Percentiles rank a stretch among this genome's conserved stretches.
Evolutionary conservation across 2,329 filamentous ascomycete genomes (phyloP).

Genomic region (Fusarium buharicum): DNA sequence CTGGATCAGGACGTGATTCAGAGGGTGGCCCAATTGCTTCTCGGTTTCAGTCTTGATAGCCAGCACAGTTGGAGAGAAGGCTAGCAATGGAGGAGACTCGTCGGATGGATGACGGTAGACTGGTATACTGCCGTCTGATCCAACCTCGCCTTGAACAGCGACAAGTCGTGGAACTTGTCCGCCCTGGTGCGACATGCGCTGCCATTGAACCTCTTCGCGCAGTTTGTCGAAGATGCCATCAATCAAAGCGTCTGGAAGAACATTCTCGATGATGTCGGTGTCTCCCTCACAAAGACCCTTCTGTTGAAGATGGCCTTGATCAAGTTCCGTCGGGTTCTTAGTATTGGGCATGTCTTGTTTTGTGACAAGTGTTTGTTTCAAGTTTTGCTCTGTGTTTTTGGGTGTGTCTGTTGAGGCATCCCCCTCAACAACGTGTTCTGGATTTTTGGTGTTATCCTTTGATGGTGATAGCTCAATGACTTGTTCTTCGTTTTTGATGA

Average conservation of each 20-base stretch:
- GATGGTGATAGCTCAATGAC: not conserved
- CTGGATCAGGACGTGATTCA: conserved; percentile 95
- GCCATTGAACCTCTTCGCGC: conserved; percentile 82
- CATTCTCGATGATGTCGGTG: conserved; percentile 75
- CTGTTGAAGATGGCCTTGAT: conserved; percentile 43
- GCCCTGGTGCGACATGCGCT: conserved; percentile 90
- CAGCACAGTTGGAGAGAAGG: conserved; percentile 79
- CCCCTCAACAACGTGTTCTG: too few relatives aligned
- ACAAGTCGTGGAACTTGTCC: conserved; percentile 92
- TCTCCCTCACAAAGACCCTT: conserved; percentile 81
- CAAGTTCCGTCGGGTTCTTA: conserved; percentile 5
- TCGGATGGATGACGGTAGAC: conserved; percentile 97
- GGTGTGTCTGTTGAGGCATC: not conserved
- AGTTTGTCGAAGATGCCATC: conserved; percentile 75
- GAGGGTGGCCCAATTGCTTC: conserved; percentile 75
- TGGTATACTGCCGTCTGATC: conserved; percentile 77
- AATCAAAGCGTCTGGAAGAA: conserved; percentile 69
- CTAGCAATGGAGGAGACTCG: conserved; percentile 79
- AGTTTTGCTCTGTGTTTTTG: conserved; percentile 3
- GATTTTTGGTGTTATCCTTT: not conserved
- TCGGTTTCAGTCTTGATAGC: conserved; percentile 76
- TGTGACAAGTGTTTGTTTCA: not conserved
- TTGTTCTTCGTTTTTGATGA: conserved; percentile 5
- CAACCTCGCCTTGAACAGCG: conserved; percentile 82
- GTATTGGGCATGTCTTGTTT: conserved; percentile 8